Base-by-base conservation (phyloP, 768 basidiomycete species). In the Strobilomyces confusus region DNA sequence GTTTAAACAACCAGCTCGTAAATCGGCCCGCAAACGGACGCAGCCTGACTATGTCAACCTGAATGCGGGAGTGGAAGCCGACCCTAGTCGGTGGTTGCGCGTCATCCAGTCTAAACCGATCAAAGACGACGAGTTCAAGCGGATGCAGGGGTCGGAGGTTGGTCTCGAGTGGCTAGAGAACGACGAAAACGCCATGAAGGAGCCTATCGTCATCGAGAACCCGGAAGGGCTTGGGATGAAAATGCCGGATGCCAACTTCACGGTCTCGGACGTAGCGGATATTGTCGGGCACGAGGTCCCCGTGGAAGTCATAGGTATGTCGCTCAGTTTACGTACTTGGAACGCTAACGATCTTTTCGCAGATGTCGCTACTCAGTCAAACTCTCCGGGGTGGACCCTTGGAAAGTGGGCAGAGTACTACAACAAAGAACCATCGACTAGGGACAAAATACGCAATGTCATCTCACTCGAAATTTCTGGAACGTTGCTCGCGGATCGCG, bases 381-480 rank as follows among this genome's bases (percentile, higher is more conserved):
- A 85, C 26, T 77, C 84, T 17, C 80, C 90, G 15, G 89, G 89
- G 12, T 98, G 95, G 97, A 91, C 86, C 15, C 73, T 99, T 4
- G 85, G 81, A 9, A 87, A 83, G 70, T 99, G 95, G 95, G 90
- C 87, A 5, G 85, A 87, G 54, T 95, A 95, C 65, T 90, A 86
- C 68, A 77, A 82, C 55, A 75, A 81, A 14, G 83, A 89, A 19
- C 77, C 84, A 1, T 73, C 78, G 7, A 75, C 78, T 41, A 82
- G 89, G 49, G 91, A 95, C 65, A 95, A 92, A 68, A 83, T 97
- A 32, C 83, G 87, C 56, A 99, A 99, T 63, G 92, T 99, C 29
- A 99, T 99, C 51, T 94, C 92, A 3, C 74, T 98, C 46, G 95
- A 99, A 68, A 86, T 98, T 23, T 91, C 91, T 2, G 92, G 90